Base-by-base conservation (phyloP, 441 rosid genomes). In the Erodium trifolium region DNA sequence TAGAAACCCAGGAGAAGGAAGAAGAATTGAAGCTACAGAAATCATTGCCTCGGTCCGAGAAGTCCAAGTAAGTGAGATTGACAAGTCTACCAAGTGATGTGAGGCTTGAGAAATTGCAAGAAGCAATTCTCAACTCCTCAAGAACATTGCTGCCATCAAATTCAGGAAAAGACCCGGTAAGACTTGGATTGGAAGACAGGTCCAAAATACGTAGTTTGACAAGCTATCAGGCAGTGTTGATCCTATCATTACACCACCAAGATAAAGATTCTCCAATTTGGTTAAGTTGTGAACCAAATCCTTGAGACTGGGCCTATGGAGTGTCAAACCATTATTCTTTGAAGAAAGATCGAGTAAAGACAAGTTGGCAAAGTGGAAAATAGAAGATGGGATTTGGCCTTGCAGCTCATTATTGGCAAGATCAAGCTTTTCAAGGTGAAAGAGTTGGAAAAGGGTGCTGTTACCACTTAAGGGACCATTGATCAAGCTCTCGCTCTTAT, bases 81-180 rank as follows among this genome's bases (percentile, higher is more conserved):
- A 14, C n/a, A 3, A 47, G 53, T 47, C 53, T 47, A 59, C 74
- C 67, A 1, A 73, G 19, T 51, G 74, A 77, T 67, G n/a, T 27
- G 11, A 67, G 10, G 14, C 9, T 14, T 23, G 27, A 23, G 27
- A 23, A 23, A 23, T 23, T 23, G 27, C 27, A 23, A 23, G 2
- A 23, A 23, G 1, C 27, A 23, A 23, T 23, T 23, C 27, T 23
- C 2, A 23, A 23, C 27, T 2, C 27, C 27, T 23, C 2, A 23
- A 23, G 27, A 2, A 2, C 0, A 23, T 23, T 23, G 2, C 1
- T 2, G 2, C 27, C 27, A 23, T 23, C 27, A 23, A 23, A 23
- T 2, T 23, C 27, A 23, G 27, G 27, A 23, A 23, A 23, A 23
- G 27, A 23, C 27, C 27, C 27, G 0, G 27, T 23, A 0, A 23